Conservation (phyloP, 306 rosid species). For the Vigna angularis region DNA sequence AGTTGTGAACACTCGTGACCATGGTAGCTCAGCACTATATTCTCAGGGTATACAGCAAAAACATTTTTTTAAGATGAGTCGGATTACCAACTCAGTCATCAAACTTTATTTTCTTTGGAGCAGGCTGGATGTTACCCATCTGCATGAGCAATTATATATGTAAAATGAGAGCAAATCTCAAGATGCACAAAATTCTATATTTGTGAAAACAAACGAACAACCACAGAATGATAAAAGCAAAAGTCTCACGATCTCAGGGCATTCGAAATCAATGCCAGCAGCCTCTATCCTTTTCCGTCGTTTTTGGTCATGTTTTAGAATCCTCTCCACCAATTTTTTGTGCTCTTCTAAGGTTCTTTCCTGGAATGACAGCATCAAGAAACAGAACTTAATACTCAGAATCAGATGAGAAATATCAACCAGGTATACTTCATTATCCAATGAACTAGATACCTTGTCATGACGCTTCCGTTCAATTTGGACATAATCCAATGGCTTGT, state of each 20-base stretch:
- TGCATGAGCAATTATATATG: constrained; percentile 43
- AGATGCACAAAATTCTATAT: neutral
- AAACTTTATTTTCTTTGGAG: constrained; percentile 88
- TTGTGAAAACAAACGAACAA: neutral
- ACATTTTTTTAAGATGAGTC: constrained; percentile 2
- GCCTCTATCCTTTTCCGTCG: neutral
- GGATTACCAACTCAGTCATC: constrained; percentile 48
- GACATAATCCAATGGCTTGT: neutral
- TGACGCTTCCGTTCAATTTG: constrained; percentile 12
- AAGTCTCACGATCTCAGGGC: constrained; percentile 10
- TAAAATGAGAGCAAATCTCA: neutral
- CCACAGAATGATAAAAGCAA: neutral
- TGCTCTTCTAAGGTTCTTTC: constrained; percentile 13
- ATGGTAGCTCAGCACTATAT: neutral
- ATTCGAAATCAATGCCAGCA: neutral
- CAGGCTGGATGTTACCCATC: constrained; percentile 71
- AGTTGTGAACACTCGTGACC: neutral
- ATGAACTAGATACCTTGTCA: neutral
- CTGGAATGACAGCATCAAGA: neutral
- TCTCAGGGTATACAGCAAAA: neutral
- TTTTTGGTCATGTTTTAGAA: neutral
- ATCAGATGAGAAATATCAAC: neutral
- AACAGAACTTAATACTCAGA: neutral
- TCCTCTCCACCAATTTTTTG: neutral
- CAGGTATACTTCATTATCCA: neutral